Base-by-base conservation (phyloP, 2,329 filamentous ascomycete genomes). In the Xylaria sp. region DNA sequence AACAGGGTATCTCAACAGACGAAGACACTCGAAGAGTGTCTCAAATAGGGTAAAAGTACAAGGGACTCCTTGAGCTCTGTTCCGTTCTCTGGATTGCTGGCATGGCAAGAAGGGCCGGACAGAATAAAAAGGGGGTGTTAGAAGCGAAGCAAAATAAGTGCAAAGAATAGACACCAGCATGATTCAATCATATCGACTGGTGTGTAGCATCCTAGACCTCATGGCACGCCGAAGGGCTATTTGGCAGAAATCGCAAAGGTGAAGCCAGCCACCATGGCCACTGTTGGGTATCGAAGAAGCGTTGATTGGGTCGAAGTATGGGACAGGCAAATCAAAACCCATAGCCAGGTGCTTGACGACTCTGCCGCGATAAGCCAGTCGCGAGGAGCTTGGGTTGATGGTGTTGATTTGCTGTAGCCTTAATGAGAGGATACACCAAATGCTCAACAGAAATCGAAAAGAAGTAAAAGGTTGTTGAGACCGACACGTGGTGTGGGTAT, bases 401-500 rank as follows among this genome's bases (percentile, higher is more conserved):
- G 65, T 69, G 66, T 67, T 63, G 66, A 66, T 66, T 67, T 52
- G 70, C 68, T 69, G 69, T 71, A 67, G 71, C 69, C 70, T 72
- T 71, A 72, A 67, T 55, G 62, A 65, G 55, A 55, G 58, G 60
- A 67, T 30, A 30, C 23, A 66, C 67, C 68, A 72, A 71, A 67
- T 66, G 60, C 68, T 70, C 68, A 62, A 67, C 66, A 67, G 65
- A 65, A 65, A 58, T 57, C 10, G 57, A 64, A 51, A 62, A 54
- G 50, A 37, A 16, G 57, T 57, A 59, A 67, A 68, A 65, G 65
- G 62, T 65, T 68, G 64, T 66, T 65, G 67, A 69, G 59, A 59
- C 58, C 49, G 63, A 58, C 49, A 62, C 60, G 57, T 61, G 64
- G 59, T 60, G 59, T 60, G 58, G 58, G 59, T 61, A 64, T 59